Evolutionary conservation across 1,284 basidiomycete genomes (phyloP).

Genomic region (Phellinidium pouzarii): DNA sequence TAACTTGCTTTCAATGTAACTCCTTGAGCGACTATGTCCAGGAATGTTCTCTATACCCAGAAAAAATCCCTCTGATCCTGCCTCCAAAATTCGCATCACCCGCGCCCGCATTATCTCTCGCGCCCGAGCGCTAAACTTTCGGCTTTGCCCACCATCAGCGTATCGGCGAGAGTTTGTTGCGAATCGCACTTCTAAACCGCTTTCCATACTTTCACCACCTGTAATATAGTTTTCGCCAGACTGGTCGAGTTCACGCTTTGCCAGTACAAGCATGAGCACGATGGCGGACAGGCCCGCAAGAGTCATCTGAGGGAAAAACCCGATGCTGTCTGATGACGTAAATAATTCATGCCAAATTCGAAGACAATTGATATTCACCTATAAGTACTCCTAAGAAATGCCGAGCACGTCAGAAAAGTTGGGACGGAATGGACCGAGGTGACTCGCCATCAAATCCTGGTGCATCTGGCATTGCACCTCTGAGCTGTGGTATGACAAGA

Average conservation of each 20-base stretch:
- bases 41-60: neutral
- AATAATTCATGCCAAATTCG: neutral
- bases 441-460: conserved; percentile 47
- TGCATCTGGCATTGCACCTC: conserved; percentile 51
- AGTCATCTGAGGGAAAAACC: conserved; percentile 54
- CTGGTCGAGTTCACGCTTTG: conserved; percentile 34
- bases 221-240: neutral
- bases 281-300: conserved; percentile 36
- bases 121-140: conserved; percentile 5
- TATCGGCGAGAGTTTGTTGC: too few species aligned
- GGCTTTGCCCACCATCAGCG: conserved; percentile 1
- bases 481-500: conserved; percentile 43
- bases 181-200: neutral
- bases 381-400: conserved; percentile 38
- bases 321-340: conserved; percentile 38
- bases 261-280: conserved; percentile 36
- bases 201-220: neutral
- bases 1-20: neutral
- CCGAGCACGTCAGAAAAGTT: neutral
- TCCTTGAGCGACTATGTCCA: neutral
- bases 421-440: conserved; percentile 4
- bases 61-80: conserved; percentile 9
- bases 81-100: conserved; percentile 6
- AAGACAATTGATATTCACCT: conserved; percentile 27
- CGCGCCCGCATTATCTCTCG: conserved; percentile 12